Conservation (phyloP, 208 protist species). For the Histomonas meleagridis region DNA sequence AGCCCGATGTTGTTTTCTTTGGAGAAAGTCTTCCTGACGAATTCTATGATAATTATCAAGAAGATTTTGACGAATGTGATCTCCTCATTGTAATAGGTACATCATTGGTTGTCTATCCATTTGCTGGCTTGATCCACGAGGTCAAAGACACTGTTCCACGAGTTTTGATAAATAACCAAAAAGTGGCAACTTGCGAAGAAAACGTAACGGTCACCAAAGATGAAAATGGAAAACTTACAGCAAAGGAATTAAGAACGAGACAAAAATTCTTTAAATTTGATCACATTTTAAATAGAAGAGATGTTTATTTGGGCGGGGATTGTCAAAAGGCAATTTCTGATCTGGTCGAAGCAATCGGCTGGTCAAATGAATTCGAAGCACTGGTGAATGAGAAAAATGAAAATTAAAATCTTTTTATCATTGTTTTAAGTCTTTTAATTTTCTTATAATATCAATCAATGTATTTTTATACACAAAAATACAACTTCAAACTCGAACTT, state of each 20-base stretch:
- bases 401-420: too few relatives aligned
- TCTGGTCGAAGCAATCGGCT: neutral
- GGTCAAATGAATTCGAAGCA: neutral
- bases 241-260: neutral
- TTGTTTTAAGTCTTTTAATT: too few relatives aligned
- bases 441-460: too few relatives aligned
- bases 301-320: neutral
- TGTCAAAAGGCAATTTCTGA: neutral
- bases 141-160: neutral
- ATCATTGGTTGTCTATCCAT: neutral
- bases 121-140: neutral
- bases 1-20: conserved; percentile 14
- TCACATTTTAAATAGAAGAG: neutral
- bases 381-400: too few relatives aligned
- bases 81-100: conserved; percentile 31
- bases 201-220: neutral
- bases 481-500: too few relatives aligned
- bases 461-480: too few relatives aligned
- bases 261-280: neutral
- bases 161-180: neutral
- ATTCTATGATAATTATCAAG: neutral
- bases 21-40: neutral
- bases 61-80: neutral
- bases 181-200: neutral
- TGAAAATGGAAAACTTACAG: neutral